These are phyloP conservation scores for Gonium pectorale DNA, from an alignment of 139 green algal genomes.

Conservation along the genomic window DNA sequence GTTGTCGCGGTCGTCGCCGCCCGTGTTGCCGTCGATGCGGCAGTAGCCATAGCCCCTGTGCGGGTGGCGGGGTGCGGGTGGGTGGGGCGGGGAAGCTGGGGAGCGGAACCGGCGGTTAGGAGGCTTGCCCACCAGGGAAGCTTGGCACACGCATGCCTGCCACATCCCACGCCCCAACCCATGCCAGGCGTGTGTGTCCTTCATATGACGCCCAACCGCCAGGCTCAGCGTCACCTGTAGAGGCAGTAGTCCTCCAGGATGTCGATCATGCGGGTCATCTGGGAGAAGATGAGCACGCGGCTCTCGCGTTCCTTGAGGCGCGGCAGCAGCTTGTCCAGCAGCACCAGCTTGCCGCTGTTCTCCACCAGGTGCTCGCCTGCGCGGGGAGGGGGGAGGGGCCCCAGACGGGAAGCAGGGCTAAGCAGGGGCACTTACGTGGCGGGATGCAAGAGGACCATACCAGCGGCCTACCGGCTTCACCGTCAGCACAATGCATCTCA, in stretches of 20 bases:
- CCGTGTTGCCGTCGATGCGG: conserved; percentile 98
- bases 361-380: conserved; percentile 78
- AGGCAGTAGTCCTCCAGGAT: conserved; percentile 97
- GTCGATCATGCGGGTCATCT: conserved; percentile 97
- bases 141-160: too few species aligned
- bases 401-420: too few species aligned
- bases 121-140: too few species aligned
- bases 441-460: too few species aligned
- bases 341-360: conserved; percentile 87
- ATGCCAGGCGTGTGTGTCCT: too few species aligned
- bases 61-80: neutral
- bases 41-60: conserved; percentile 85
- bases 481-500: too few species aligned
- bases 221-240: conserved; percentile 60
- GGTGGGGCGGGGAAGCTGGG: too few species aligned
- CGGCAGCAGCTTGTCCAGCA: conserved; percentile 95
- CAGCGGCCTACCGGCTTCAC: too few species aligned
- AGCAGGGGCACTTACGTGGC: too few species aligned
- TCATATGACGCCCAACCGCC: too few species aligned
- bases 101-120: too few species aligned
- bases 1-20: conserved; percentile 92
- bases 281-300: conserved; percentile 90
- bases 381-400: neutral
- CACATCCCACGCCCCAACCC: too few species aligned
- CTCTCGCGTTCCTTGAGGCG: conserved; percentile 87